Percentiles rank a stretch among this genome's conserved stretches.
Conservation (phyloP, 176 grass and related monocot genomes). For the Neostapfia colusana region DNA sequence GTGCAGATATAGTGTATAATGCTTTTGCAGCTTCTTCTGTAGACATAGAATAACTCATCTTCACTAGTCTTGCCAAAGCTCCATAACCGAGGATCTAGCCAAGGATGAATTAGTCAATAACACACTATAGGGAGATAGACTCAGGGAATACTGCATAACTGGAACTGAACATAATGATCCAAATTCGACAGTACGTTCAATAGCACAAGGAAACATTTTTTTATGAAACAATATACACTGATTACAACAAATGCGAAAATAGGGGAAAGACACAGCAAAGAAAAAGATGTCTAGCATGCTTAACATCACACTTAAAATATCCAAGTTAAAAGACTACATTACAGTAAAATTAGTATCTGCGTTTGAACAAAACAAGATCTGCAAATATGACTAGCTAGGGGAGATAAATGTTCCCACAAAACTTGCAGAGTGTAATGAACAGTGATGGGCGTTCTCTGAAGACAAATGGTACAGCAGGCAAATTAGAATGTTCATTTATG, state of each 20-base stretch:
- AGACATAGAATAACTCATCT: conserved; percentile 81
- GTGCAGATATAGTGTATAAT: conserved; percentile 80
- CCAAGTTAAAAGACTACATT: background rate
- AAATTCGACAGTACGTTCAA: conserved; percentile 27
- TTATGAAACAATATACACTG: background rate
- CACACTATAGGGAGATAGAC: background rate
- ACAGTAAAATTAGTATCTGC: background rate
- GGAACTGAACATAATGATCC: conserved; percentile 25
- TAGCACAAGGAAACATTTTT: background rate
- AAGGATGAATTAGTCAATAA: conserved; percentile 24
- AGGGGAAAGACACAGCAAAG: background rate
- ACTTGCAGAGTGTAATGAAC: conserved; percentile 4
- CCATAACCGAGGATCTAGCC: conserved; percentile 76
- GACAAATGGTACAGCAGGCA: background rate
- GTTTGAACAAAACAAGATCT: background rate
- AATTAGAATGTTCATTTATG: conserved; percentile 16
- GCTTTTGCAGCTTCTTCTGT: conserved; percentile 77
- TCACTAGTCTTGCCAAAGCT: conserved; percentile 68
- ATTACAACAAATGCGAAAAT: background rate
- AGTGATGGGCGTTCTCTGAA: background rate
- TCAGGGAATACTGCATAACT: background rate
- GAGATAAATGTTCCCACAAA: background rate
- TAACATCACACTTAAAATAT: background rate
- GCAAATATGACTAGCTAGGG: background rate
- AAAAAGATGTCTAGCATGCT: background rate